These are phyloP conservation scores for Epichloe sibirici DNA, from an alignment of 2,329 filamentous ascomycete species.

Conservation along the genomic window DNA sequence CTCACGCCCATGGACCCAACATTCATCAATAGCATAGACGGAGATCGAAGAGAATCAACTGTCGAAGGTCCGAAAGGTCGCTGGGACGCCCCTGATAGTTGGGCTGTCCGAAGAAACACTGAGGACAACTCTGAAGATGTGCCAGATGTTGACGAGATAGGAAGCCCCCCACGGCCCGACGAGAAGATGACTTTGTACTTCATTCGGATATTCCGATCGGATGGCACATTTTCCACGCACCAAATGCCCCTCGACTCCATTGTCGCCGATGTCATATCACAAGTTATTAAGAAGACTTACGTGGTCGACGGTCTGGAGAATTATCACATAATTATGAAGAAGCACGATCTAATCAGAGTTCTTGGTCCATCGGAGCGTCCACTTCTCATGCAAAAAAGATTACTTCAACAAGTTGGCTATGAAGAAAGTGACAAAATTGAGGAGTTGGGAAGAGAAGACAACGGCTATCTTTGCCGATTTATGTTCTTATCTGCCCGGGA, in stretches of 20 bases:
- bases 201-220: conserved; percentile 87
- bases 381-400: conserved; percentile 77
- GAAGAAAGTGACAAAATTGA: conserved; percentile 76
- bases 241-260: conserved; percentile 74
- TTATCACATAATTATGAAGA: conserved; percentile 90
- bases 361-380: conserved; percentile 69
- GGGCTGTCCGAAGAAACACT: conserved; percentile 70
- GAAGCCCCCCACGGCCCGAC: conserved; percentile 54
- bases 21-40: conserved; percentile 32
- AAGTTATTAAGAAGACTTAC: conserved; percentile 89
- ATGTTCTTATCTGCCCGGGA: conserved; percentile 86
- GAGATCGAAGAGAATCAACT: conserved; percentile 26
- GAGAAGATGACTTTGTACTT: conserved; percentile 72
- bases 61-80: conserved; percentile 37
- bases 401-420: conserved; percentile 88
- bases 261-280: conserved; percentile 75
- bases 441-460: conserved; percentile 90
- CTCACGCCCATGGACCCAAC: conserved; percentile 57
- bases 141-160: conserved; percentile 55
- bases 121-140: conserved; percentile 49
- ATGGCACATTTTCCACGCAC: conserved; percentile 88
- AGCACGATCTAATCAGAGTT: conserved; percentile 79
- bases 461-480: conserved; percentile 92
- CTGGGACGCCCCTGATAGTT: conserved; percentile 94
- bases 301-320: conserved; percentile 82